Evolutionary conservation across 2,329 filamentous ascomycete species (phyloP).

Genomic region (Alternaria hordeiaustralica): DNA sequence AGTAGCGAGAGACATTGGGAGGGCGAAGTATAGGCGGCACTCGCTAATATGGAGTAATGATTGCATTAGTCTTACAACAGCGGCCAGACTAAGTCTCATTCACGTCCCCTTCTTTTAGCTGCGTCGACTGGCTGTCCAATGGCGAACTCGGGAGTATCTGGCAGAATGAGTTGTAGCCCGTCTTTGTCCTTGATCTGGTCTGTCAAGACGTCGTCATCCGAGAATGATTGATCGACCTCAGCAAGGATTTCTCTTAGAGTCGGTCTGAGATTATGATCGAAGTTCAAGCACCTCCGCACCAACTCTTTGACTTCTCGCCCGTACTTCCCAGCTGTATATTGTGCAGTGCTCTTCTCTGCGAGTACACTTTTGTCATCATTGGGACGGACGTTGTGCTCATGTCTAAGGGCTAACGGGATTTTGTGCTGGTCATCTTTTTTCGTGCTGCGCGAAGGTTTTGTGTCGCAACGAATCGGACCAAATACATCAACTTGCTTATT

Average conservation of each 20-base stretch:
- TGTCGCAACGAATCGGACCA: background rate
- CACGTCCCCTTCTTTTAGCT: background rate
- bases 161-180: background rate
- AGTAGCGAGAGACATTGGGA: too few species aligned
- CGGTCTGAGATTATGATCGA: background rate
- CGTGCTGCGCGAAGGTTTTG: fast-evolving
- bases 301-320: background rate
- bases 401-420: background rate
- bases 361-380: background rate
- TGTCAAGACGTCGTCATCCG: background rate
- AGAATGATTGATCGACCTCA: background rate
- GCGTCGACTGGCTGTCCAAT: background rate
- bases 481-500: background rate
- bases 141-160: background rate
- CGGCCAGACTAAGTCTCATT: background rate
- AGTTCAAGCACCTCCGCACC: background rate
- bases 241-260: background rate
- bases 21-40: background rate
- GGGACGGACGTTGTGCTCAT: background rate
- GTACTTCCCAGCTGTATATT: background rate
- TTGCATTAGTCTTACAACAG: background rate
- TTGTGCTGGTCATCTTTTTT: fast-evolving
- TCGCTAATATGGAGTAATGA: background rate
- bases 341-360: background rate
- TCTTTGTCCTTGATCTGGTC: background rate